Evolutionary conservation across 164 flowering plant genomes (phyloP), one percentile per base, ranked within the genome.

Genomic region (Aristolochia californica): DNA sequence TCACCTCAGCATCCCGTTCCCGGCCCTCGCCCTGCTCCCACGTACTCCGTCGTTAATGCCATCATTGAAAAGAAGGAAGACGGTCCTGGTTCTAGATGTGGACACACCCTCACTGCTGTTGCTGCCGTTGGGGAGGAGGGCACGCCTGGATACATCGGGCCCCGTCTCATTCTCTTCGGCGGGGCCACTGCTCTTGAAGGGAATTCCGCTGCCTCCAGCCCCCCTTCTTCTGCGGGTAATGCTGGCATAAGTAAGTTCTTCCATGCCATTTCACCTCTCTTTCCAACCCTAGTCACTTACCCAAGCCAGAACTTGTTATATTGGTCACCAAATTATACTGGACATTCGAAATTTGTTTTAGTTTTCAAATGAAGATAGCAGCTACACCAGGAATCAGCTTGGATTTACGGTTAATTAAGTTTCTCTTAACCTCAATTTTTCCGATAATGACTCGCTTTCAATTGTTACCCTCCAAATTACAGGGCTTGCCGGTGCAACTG

Each of bases 111-210:
- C 63, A 94, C 99, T 4, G 86, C 97, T 0, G 95, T 94, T 14
- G 86, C 93, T 3, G 88, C 99, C 0, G 91, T 94, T 26, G 99
- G 97, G 30, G 99, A 90, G 72, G 99, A 94, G 61, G 95, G 99
- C 15, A 69, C 75, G 23, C 81, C 91, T 2, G 95, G 87, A 2
- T 88, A 80, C 54, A 78, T 94, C 62, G 99, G 97, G 2, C 97
- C 99, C 11, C 75, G 97, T 66, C 68, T 94, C 57, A 86, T 94
- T 43, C 63, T 94, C 34, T 94, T 94, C 45, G 99, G 99, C 23
- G 99, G 99, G 34, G 99, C 99, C 45, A 94, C 99, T 2, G 97
- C 97, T 0, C 82, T 94, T 0, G 99, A 94, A 65, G 99, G 99
- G 22, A 94, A 94, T 73, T 80, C 99, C 20, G 93, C 88, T 0